These are phyloP conservation scores for Diaporthe citri DNA, from an alignment of 2,329 filamentous ascomycete genomes.

Conservation along the genomic window DNA sequence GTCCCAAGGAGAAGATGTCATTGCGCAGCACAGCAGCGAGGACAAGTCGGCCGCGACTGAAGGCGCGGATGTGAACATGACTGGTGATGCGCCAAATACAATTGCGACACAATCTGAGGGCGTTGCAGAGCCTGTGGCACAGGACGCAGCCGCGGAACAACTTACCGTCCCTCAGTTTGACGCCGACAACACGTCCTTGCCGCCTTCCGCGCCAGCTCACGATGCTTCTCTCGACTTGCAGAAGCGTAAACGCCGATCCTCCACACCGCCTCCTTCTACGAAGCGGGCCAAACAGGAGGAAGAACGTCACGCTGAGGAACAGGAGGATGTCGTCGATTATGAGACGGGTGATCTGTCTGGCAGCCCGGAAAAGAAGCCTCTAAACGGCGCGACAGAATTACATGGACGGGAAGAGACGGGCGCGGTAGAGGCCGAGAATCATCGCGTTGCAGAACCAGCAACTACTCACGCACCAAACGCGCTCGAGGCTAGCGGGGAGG, in stretches of 20 bases:
- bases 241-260: constrained; percentile 77
- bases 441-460: background rate
- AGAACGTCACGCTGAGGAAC: constrained; percentile 39
- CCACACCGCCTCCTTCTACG: constrained; percentile 68
- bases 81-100: constrained; percentile 18
- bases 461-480: background rate
- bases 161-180: constrained; percentile 13
- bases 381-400: constrained; percentile 20
- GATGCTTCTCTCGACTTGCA: constrained; percentile 52
- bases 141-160: constrained; percentile 44
- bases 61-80: constrained; percentile 21
- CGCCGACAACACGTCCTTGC: constrained; percentile 14
- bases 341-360: constrained; percentile 42
- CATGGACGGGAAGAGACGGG: background rate
- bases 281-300: constrained; percentile 63
- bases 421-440: background rate
- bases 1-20: constrained; percentile 42
- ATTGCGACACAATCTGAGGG: background rate
- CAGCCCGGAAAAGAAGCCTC: constrained; percentile 32
- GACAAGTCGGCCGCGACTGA: constrained; percentile 17
- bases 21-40: constrained; percentile 32
- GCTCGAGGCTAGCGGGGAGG: constrained; percentile 6
- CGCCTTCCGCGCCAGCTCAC: constrained; percentile 44
- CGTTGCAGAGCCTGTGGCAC: constrained; percentile 2
- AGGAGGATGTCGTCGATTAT: constrained; percentile 49